A percentile compares a stretch with the other conserved stretches of the same genome.
Conservation (phyloP, 371 early-diverging fungal genomes). For the Apophysomyces trapeziformis region DNA sequence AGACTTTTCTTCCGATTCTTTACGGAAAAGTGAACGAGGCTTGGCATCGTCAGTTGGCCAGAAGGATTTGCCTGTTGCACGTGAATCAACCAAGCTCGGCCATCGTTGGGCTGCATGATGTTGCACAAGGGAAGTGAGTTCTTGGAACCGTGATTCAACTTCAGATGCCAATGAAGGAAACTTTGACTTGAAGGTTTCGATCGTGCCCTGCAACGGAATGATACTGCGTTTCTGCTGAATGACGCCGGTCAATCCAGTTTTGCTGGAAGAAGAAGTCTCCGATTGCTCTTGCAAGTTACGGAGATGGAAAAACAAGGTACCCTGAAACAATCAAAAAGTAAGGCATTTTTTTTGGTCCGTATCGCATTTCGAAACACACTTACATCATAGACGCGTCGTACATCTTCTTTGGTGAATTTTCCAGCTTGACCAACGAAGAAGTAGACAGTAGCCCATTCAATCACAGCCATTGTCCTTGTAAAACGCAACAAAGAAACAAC, state of each 20-base stretch:
- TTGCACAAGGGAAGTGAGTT: constrained; percentile 5
- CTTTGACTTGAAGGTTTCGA: background rate
- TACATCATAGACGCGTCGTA: constrained; percentile 44
- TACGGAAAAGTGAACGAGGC: background rate
- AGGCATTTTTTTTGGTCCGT: background rate
- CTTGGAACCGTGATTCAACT: constrained; percentile 11
- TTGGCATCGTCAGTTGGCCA: constrained; percentile 8
- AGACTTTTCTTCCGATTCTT: too few relatives aligned
- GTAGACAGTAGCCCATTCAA: constrained; percentile 37
- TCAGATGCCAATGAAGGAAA: constrained; percentile 6
- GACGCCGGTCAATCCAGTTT: background rate
- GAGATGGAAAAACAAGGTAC: constrained; percentile 21
- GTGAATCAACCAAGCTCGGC: background rate
- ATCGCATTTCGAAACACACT: constrained; percentile 6
- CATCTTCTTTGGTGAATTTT: constrained; percentile 29
- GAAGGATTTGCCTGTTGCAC: background rate
- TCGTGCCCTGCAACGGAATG: too few relatives aligned
- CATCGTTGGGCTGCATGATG: background rate
- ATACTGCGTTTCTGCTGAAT: background rate
- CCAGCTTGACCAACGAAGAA: constrained; percentile 44
- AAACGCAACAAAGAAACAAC: background rate
- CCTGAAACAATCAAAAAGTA: constrained; percentile 12
- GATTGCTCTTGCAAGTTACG: constrained; percentile 6
- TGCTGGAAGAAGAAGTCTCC: background rate
- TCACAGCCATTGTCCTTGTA: constrained; percentile 24